phyloP scores from a whole-genome alignment of 495 filamentous ascomycete genomes.

The Corynascus novoguineensis region DNA sequence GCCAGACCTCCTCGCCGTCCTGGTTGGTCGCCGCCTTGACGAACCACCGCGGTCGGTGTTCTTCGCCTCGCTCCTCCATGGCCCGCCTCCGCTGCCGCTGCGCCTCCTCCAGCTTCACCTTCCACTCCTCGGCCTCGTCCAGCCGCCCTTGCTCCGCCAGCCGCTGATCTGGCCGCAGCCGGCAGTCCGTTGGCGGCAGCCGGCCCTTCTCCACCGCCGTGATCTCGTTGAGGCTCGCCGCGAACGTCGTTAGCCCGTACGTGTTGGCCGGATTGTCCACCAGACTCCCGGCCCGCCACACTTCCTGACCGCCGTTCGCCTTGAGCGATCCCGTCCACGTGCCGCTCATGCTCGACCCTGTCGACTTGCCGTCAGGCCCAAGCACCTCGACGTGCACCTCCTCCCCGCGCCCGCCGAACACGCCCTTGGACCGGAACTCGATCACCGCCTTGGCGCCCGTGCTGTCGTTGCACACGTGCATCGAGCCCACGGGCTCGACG shows the following conservation, averaged over 20 bases:
- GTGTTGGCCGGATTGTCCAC: constrained; percentile 68
- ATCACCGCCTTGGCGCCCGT: constrained; percentile 72
- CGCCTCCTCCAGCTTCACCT: constrained; percentile 75
- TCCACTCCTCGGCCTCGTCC: constrained; percentile 78
- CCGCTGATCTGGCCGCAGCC: constrained; percentile 89
- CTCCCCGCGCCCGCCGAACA: constrained; percentile 92
- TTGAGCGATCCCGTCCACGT: constrained; percentile 77
- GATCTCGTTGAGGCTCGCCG: constrained; percentile 80
- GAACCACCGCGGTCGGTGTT: constrained; percentile 78
- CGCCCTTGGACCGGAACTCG: constrained; percentile 87
- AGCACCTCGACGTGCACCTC: constrained; percentile 73
- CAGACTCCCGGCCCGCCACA: constrained; percentile 74
- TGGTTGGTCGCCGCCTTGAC: constrained; percentile 50
- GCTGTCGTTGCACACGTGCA: constrained; percentile 75
- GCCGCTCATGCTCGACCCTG: constrained; percentile 61
- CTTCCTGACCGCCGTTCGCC: constrained; percentile 55
- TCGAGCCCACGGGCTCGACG: constrained; percentile 85
- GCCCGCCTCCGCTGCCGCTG: constrained; percentile 71
- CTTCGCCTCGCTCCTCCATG: constrained; percentile 66
- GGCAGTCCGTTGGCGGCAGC: constrained; percentile 72
- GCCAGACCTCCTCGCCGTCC: constrained; percentile 72
- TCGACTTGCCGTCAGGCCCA: constrained; percentile 54
- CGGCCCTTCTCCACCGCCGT: constrained; percentile 68
- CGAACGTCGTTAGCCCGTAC: constrained; percentile 85
- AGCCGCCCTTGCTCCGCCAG: constrained; percentile 75